Evolutionary conservation across 805 yeast genomes (phyloP), one percentile per base, ranked within the genome.

Genomic region (Starmerella sirachaensis): DNA sequence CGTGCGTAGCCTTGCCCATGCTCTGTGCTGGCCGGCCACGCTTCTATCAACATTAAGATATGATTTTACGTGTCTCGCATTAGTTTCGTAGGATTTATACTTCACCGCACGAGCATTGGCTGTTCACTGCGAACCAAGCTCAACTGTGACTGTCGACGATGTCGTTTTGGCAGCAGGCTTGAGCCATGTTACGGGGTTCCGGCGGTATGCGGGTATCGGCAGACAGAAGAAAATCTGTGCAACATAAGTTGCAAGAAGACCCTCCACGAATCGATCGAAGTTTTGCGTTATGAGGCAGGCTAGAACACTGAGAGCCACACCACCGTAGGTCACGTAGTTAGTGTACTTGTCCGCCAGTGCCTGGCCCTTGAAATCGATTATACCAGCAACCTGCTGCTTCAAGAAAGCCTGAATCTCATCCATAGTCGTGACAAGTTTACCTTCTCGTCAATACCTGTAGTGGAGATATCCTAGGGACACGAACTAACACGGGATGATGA

Each of bases 321-420:
- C 55, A 10, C 14, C 35, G 22, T 31, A 35, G 10, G 38, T 27
- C 19, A 41, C 30, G 2, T 13, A 18, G 25, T 27, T 18, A 14
- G 34, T 35, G 12, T 10, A 28, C 17, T 10, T 18, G n/a, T 31
- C 33, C 18, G 47, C 50, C 9, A 16, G 26, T 21, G 31, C 32
- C 37, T 51, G 55, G 40, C 55, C 55, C 29, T 42, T 31, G 44
- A 50, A 51, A 41, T 51, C 55, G 13, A 50, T 50, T 21, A 46
- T 39, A 9, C 55, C 55, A 13, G 46, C 45, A 12, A 46, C 34
- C 23, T 29, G 33, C 5, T 26, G 22, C 36, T 45, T 33, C 14
- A 40, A 31, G 12, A 37, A 22, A 11, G 35, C 31, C 35, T 31
- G 33, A 12, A 49, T 30, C 29, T 47, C 46, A 35, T 48, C 50